Evolutionary conservation across 495 filamentous ascomycete species (phyloP).

Genomic region (Cudoniella acicularis): DNA sequence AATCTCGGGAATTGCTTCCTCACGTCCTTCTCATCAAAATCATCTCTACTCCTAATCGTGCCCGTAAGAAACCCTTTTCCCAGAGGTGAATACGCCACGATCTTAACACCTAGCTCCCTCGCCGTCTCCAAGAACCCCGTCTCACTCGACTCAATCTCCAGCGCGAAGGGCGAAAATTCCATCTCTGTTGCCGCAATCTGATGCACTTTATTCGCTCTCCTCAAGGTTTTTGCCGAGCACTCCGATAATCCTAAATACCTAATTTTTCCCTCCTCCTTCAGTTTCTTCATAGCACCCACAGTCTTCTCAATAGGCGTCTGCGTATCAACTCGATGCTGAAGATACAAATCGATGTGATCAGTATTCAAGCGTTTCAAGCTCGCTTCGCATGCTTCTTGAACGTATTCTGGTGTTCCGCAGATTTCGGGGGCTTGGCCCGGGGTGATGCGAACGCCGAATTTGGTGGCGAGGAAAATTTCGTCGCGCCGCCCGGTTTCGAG

Average conservation of each 20-base stretch:
- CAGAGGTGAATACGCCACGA: slow-evolving; percentile 53
- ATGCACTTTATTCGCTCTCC: slow-evolving; percentile 52
- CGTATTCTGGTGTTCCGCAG: slow-evolving; percentile 17
- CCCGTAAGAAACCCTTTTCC: slow-evolving; percentile 23
- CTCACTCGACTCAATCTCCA: slow-evolving; percentile 49
- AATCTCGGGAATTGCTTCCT: slow-evolving; percentile 42
- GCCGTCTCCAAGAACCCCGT: slow-evolving; percentile 44
- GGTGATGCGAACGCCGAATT: slow-evolving; percentile 33
- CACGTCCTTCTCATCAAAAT: slow-evolving; percentile 8
- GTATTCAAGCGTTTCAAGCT: slow-evolving; percentile 27
- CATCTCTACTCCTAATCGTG: slow-evolving; percentile 3
- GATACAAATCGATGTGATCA: slow-evolving; percentile 76
- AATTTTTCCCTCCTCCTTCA: slow-evolving; percentile 46
- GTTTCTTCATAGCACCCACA: slow-evolving; percentile 30
- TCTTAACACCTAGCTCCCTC: slow-evolving; percentile 60
- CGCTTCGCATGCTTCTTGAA: not conserved
- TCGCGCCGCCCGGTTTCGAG: slow-evolving; percentile 32
- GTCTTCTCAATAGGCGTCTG: slow-evolving; percentile 44
- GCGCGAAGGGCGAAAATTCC: slow-evolving; percentile 57
- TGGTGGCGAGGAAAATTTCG: slow-evolving; percentile 48
- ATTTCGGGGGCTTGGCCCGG: slow-evolving; percentile 23
- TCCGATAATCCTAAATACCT: slow-evolving; percentile 54
- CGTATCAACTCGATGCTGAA: slow-evolving; percentile 66
- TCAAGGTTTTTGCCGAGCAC: slow-evolving; percentile 46
- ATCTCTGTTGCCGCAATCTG: slow-evolving; percentile 57